Conservation (phyloP, 1,284 basidiomycete species). For the Apiotrichum gamsii region DNA sequence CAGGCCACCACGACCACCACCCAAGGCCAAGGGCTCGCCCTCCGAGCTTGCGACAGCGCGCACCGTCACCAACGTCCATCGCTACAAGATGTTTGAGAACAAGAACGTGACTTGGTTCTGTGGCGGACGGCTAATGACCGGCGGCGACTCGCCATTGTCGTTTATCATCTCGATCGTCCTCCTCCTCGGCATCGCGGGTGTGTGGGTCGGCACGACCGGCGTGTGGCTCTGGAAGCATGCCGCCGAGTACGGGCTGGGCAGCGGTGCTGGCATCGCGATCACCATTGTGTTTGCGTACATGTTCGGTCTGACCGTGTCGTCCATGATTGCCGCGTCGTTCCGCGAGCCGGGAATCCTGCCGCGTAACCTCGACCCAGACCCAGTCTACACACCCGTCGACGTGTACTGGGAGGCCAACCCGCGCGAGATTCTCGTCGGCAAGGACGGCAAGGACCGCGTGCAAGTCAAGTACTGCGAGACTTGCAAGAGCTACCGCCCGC, state of each 20-base stretch:
- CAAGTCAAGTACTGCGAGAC: conserved; percentile 86
- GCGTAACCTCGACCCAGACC: conserved; percentile 72
- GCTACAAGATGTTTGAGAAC: conserved; percentile 61
- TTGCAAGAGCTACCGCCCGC: conserved; percentile 81
- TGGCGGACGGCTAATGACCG: conserved; percentile 64
- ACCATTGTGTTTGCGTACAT: conserved; percentile 56
- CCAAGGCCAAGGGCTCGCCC: neutral
- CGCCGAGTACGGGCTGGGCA: conserved; percentile 64
- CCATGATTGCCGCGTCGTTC: conserved; percentile 55
- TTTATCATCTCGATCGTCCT: conserved; percentile 62
- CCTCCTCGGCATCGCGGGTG: conserved; percentile 60
- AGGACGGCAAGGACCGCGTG: conserved; percentile 70
- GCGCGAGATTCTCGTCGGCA: conserved; percentile 69
- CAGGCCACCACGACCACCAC: neutral
- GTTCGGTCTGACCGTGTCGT: conserved; percentile 32
- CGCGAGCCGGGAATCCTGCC: conserved; percentile 83
- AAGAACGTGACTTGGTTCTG: conserved; percentile 62
- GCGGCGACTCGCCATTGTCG: conserved; percentile 75
- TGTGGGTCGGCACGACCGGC: conserved; percentile 77
- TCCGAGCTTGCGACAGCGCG: neutral
- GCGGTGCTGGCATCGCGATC: conserved; percentile 69
- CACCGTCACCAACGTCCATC: conserved; percentile 27
- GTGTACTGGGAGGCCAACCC: conserved; percentile 62
- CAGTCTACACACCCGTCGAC: conserved; percentile 60
- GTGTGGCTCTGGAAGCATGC: conserved; percentile 78